A percentile compares a stretch with the other conserved stretches of the same genome.
Conservation (phyloP, 2,329 filamentous ascomycete genomes). For the Cercospora janseana region DNA sequence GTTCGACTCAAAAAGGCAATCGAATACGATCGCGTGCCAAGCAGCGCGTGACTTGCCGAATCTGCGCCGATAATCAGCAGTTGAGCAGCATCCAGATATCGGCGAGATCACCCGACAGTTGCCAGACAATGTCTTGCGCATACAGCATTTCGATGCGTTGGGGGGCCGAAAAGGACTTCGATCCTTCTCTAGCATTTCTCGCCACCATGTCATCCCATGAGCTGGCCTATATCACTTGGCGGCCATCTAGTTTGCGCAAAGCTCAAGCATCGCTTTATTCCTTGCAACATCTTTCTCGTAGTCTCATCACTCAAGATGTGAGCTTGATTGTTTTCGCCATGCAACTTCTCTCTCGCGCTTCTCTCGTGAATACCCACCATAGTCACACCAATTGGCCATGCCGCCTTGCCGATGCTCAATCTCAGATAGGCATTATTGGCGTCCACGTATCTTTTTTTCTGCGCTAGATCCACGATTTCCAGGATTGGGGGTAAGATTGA, state of each 20-base stretch:
- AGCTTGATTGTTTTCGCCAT: conserved; percentile 65
- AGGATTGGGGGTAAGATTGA: conserved; percentile 74
- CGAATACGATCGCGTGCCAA: conserved; percentile 8
- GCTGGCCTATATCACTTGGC: conserved; percentile 82
- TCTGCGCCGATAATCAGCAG: background rate
- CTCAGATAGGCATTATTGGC: conserved; percentile 93
- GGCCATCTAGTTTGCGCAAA: conserved; percentile 98
- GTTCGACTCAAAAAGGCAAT: conserved; percentile 2
- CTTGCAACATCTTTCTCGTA: conserved; percentile 93
- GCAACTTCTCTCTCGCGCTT: conserved; percentile 90
- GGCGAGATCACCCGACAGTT: no score
- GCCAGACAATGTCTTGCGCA: no score
- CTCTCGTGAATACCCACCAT: conserved; percentile 99
- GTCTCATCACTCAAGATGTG: conserved; percentile 97
- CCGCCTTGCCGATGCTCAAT: conserved; percentile 70
- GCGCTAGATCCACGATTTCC: conserved; percentile 87
- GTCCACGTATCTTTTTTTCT: conserved; percentile 88
- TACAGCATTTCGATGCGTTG: no score
- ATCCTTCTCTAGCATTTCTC: background rate
- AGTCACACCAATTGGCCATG: conserved; percentile 98
- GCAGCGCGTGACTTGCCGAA: background rate
- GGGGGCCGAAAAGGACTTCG: no score
- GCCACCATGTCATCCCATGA: conserved; percentile 70
- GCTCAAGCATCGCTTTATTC: conserved; percentile 93
- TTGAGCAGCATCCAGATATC: no score